Conservation (phyloP, 805 yeast species). For the Pichia phayaonensis region DNA sequence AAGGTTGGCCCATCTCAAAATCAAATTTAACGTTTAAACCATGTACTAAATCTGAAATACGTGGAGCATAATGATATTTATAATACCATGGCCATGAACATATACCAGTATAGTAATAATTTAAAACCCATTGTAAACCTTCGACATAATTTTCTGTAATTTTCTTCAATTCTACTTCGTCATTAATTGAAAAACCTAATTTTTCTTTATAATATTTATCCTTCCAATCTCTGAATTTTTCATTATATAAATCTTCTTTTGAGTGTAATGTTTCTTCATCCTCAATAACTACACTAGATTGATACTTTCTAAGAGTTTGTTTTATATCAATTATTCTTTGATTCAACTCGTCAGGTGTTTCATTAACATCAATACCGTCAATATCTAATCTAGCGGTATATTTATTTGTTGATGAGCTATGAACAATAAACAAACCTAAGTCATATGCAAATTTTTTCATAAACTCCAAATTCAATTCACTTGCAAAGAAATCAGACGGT, state of each 20-base stretch:
- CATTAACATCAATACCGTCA: conserved; percentile 66
- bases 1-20: conserved; percentile 70
- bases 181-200: conserved; percentile 57
- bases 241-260: conserved; percentile 59
- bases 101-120: conserved; percentile 83
- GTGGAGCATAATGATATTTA: conserved; percentile 85
- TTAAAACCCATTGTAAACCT: conserved; percentile 95
- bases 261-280: conserved; percentile 44
- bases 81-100: conserved; percentile 97
- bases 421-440: conserved; percentile 57
- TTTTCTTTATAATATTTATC: conserved; percentile 79
- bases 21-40: conserved; percentile 61
- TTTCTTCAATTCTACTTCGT: conserved; percentile 50
- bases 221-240: conserved; percentile 77
- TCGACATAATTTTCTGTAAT: conserved; percentile 78
- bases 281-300: conserved; percentile 54
- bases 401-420: conserved; percentile 47
- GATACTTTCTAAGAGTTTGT: conserved; percentile 54
- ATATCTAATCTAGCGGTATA: conserved; percentile 59
- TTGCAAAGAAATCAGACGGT: conserved; percentile 38
- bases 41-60: conserved; percentile 74
- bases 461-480: conserved; percentile 47
- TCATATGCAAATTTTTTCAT: conserved; percentile 59
- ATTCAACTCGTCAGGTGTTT: conserved; percentile 56
- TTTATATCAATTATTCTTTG: conserved; percentile 45